These are phyloP conservation scores for Licmophora abbreviata DNA, from an alignment of 108 stramenopile species.

Conservation along the genomic window DNA sequence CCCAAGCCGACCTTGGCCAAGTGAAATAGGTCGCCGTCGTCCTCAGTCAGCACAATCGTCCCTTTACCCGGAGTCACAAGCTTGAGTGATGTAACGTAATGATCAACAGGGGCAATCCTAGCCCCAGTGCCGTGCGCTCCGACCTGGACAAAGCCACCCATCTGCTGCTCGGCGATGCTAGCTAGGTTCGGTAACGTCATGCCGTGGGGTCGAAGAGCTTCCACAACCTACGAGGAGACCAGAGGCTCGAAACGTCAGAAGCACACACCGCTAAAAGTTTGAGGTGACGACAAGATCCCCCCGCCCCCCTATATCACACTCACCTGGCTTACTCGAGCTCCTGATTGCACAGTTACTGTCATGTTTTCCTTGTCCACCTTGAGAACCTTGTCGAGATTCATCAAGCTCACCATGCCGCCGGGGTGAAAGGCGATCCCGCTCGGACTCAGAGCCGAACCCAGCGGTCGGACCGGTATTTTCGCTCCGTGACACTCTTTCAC, in stretches of 20 bases:
- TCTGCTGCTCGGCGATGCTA: constrained; percentile 94
- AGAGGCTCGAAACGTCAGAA: constrained; percentile 68
- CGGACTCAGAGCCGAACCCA: constrained; percentile 93
- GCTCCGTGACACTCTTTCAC: constrained; percentile 47
- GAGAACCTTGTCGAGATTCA: constrained; percentile 77
- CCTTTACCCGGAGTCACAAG: constrained; percentile 85
- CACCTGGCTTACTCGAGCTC: constrained; percentile 82
- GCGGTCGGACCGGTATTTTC: constrained; percentile 64
- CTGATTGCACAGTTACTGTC: constrained; percentile 91
- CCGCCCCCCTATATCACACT: constrained; percentile 25
- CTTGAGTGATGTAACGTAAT: constrained; percentile 83
- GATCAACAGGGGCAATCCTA: constrained; percentile 88
- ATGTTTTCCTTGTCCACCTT: constrained; percentile 59
- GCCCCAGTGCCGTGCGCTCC: constrained; percentile 97
- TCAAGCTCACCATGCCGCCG: constrained; percentile 78
- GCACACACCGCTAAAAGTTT: constrained; percentile 71
- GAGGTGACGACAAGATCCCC: constrained; percentile 62
- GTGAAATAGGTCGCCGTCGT: constrained; percentile 67
- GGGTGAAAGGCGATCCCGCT: constrained; percentile 86
- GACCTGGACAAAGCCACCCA: constrained; percentile 92
- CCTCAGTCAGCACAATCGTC: constrained; percentile 59
- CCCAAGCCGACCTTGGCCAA: constrained; percentile 89
- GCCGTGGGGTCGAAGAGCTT: constrained; percentile 59
- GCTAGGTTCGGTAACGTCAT: constrained; percentile 95
- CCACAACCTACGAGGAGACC: constrained; percentile 27